phyloP scores from a whole-genome alignment of 176 grass and related monocot species.

The Oryza rufipogon region DNA sequence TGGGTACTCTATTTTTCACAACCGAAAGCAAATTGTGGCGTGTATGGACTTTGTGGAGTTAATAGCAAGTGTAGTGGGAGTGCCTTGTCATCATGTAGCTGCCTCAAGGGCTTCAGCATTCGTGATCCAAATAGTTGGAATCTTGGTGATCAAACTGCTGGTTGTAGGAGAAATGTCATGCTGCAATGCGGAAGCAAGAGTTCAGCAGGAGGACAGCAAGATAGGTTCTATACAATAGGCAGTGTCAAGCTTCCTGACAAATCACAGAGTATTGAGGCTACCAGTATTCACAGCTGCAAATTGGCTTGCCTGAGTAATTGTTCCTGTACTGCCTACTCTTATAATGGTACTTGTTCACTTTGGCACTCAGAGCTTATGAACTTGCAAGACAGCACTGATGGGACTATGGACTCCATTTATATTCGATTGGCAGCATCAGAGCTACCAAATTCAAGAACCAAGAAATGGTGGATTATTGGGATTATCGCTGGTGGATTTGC shows the following conservation, averaged over 20 bases:
- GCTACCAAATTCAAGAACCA: conserved; percentile 6
- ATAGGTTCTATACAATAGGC: conserved; percentile 24
- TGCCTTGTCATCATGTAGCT: conserved; percentile 19
- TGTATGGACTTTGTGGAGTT: conserved; percentile 31
- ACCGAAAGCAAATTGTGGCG: conserved; percentile 8
- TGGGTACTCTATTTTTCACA: conserved; percentile 30
- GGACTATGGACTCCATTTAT: not conserved
- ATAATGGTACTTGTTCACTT: conserved; percentile 5
- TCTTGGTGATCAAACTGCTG: not conserved
- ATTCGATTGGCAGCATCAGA: conserved; percentile 26
- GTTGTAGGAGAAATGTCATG: conserved; percentile 20
- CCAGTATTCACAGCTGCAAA: not conserved
- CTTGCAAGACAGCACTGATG: conserved; percentile 25
- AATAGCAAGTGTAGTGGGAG: conserved; percentile 25
- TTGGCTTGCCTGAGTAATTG: conserved; percentile 33
- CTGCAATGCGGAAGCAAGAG: conserved; percentile 8
- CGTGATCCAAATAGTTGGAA: conserved; percentile 14
- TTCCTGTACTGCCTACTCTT: conserved; percentile 39
- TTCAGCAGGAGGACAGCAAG: not conserved
- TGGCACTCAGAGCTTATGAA: conserved; percentile 36
- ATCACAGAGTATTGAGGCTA: not conserved
- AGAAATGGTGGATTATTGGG: not conserved
- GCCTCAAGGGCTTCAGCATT: conserved; percentile 32
- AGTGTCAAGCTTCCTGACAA: conserved; percentile 22
- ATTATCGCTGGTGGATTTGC: conserved; percentile 8